Conservation (phyloP, 1,284 basidiomycete species). For the Apiotrichum gracile region DNA sequence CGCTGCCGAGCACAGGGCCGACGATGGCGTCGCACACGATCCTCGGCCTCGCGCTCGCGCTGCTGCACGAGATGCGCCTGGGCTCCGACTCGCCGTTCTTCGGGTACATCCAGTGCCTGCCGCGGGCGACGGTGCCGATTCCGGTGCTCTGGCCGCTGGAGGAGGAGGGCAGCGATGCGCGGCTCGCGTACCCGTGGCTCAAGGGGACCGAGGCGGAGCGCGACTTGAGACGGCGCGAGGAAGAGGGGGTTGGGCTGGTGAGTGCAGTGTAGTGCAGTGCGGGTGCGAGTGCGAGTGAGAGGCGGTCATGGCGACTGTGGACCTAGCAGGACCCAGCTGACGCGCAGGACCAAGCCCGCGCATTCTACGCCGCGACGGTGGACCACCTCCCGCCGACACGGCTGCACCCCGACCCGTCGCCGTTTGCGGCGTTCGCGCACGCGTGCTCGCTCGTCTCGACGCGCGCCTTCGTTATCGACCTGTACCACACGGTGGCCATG, state of each 20-base stretch:
- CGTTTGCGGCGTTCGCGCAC: conserved; percentile 57
- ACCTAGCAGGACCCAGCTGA: no score
- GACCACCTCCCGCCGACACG: conserved; percentile 26
- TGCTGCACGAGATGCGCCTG: conserved; percentile 45
- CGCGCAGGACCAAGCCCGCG: conserved; percentile 26
- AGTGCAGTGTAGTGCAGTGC: no score
- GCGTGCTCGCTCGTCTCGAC: conserved; percentile 78
- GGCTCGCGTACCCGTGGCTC: conserved; percentile 28
- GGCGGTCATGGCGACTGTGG: no score
- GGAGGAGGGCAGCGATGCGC: conserved; percentile 27
- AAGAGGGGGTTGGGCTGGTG: conserved; percentile 33
- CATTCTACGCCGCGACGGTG: conserved; percentile 25
- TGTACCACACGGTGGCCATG: conserved; percentile 76
- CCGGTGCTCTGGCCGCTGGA: conserved; percentile 42
- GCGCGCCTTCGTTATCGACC: conserved; percentile 79
- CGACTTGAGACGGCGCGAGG: conserved; percentile 29
- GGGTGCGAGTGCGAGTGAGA: no score
- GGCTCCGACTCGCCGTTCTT: conserved; percentile 35
- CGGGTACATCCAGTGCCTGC: conserved; percentile 46
- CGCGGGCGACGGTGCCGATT: conserved; percentile 33
- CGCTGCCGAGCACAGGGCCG: conserved; percentile 1
- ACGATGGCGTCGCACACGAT: conserved; percentile 24
- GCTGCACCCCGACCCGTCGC: conserved; percentile 22
- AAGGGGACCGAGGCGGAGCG: conserved; percentile 40
- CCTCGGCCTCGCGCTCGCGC: conserved; percentile 39